These are phyloP conservation scores for Dentipellis fragilis DNA, from an alignment of 768 basidiomycete species.

Conservation along the genomic window DNA sequence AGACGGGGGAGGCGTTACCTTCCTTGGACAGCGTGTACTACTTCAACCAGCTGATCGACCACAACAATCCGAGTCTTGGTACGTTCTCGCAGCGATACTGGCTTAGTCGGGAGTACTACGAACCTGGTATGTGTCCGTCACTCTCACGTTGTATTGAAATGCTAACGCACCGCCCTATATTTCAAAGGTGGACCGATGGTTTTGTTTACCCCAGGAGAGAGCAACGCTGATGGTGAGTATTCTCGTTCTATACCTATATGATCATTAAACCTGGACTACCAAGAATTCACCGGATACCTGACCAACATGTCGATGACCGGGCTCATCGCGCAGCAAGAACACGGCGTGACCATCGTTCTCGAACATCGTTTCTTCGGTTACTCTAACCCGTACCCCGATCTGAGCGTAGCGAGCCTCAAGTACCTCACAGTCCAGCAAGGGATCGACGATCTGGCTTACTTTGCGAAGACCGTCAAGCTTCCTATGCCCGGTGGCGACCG, in stretches of 20 bases:
- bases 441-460: conserved; percentile 63
- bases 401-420: conserved; percentile 45
- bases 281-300: conserved; percentile 30
- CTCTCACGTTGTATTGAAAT: background rate
- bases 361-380: conserved; percentile 71
- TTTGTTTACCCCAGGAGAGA: conserved; percentile 58
- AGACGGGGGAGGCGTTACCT: conserved; percentile 20
- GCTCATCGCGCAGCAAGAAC: conserved; percentile 53
- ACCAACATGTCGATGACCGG: conserved; percentile 34
- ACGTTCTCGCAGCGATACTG: conserved; percentile 75
- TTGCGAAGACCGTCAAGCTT: conserved; percentile 52
- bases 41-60: conserved; percentile 48
- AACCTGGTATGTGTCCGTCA: conserved; percentile 19
- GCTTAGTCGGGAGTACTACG: conserved; percentile 59
- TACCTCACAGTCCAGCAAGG: conserved; percentile 65
- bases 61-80: conserved; percentile 49
- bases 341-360: conserved; percentile 50
- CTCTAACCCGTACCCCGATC: conserved; percentile 58
- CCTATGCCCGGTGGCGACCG: conserved; percentile 58
- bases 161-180: background rate
- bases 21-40: conserved; percentile 30
- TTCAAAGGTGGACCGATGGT: conserved; percentile 44
- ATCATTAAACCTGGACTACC: too few relatives aligned
- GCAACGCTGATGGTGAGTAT: conserved; percentile 37
- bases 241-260: conserved; percentile 38